Evolutionary conservation across 768 basidiomycete species (phyloP), one percentile per base, ranked within the genome.

Genomic region (Cyclocybe aegerita): DNA sequence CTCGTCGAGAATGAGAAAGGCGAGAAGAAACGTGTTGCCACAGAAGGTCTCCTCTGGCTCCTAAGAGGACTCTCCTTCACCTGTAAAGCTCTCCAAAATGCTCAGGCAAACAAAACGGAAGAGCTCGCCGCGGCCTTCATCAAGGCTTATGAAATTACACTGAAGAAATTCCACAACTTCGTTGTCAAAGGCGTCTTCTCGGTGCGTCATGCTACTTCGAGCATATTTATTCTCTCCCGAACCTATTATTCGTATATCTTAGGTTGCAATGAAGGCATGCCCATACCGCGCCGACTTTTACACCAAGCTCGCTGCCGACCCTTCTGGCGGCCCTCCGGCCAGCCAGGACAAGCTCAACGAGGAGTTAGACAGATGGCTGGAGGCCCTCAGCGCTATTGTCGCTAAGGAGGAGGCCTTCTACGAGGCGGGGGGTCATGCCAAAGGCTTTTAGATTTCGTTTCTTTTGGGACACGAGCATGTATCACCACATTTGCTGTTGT

Each of bases 31-130:
- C 80, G 82, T 11, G 79, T 81, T 0, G 93, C 96, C 2, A 97
- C 95, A 0, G 88, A 95, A 63, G 94, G 93, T 11, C 79, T 98
- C 48, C 71, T 98, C 70, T 99, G 97, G 97, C 80, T 99, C 43
- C 78, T 94, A 42, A 85, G 94, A 30, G 97, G 93, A 2, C 81
- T 95, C 46, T 81, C 83, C 29, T 99, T 99, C 75, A 99, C 96
- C 32, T 83, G 86, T 70, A 75, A 80, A 49, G 89, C 89, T 0
- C 81, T 99, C 17, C 79, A 88, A 55, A 72, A 77, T 39, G 80
- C 86, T 0, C 88, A 93, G 60, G 75, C 71, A 3, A 80, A 95
- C 68, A 73, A 80, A 39, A 63, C 64, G 1, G 65, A 73, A 41
- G 89, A 93, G 64, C 81, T 99, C 10, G 60, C 81, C 2, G 70